Percentiles rank a stretch among this genome's conserved stretches.
Conservation (phyloP, 2,329 filamentous ascomycete genomes). For the Neofusicoccum sp. region DNA sequence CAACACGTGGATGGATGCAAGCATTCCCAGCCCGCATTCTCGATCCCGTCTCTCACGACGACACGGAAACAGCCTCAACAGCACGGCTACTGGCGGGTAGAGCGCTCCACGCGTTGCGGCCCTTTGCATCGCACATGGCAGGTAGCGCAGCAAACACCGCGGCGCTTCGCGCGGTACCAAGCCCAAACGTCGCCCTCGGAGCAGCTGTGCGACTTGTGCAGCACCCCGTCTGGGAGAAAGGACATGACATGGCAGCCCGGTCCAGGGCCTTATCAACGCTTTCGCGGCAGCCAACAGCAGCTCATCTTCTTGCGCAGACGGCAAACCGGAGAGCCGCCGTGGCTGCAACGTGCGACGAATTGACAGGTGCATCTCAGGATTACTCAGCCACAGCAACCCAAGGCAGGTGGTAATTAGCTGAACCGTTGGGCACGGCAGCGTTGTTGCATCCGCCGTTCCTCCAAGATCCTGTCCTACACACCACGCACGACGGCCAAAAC, state of each 20-base stretch:
- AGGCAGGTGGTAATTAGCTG: constrained; percentile 5
- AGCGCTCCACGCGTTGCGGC: neutral
- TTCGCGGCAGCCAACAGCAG: neutral
- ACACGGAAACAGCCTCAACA: neutral
- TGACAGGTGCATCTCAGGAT: constrained; percentile 12
- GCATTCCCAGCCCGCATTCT: neutral
- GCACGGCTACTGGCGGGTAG: neutral
- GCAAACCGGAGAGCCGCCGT: neutral
- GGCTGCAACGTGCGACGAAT: constrained; percentile 13
- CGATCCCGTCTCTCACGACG: neutral
- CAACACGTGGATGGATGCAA: constrained; percentile 9
- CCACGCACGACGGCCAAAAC: constrained; percentile 4
- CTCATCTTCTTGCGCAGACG: neutral
- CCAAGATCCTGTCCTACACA: constrained; percentile 1
- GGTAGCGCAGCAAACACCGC: neutral
- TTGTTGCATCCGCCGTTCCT: neutral
- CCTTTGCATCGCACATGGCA: neutral
- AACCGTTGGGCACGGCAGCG: constrained; percentile 1
- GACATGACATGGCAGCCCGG: constrained; percentile 3
- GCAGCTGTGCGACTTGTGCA: neutral
- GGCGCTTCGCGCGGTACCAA: neutral
- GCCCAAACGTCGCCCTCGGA: neutral
- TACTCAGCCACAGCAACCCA: constrained; percentile 3
- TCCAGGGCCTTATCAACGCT: neutral
- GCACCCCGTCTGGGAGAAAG: neutral